Evolutionary conservation across 1,284 basidiomycete species (phyloP).

Genomic region (Boletellus deceptivus): DNA sequence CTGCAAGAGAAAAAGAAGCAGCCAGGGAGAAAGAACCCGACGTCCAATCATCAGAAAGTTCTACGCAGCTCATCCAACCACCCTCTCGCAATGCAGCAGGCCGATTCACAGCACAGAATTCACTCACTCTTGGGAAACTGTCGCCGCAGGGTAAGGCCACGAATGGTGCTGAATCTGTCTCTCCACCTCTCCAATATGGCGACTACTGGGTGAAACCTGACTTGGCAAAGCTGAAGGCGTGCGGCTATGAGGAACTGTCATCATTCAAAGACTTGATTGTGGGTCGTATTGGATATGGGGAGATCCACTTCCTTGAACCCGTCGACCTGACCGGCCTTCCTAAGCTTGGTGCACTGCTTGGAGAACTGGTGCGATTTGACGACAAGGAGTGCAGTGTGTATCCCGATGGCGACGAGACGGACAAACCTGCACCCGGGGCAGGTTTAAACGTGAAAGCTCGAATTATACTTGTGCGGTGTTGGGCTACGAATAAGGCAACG

Average conservation of each 20-base stretch:
- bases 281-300: constrained; percentile 87
- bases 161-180: constrained; percentile 32
- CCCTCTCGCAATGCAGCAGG: constrained; percentile 44
- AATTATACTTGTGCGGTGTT: constrained; percentile 82
- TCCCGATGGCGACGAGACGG: constrained; percentile 78
- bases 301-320: constrained; percentile 86
- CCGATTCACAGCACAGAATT: constrained; percentile 49
- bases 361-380: constrained; percentile 87
- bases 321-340: constrained; percentile 90
- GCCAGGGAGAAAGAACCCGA: constrained; percentile 61
- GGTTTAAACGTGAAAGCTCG: constrained; percentile 89
- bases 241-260: constrained; percentile 71
- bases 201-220: constrained; percentile 89
- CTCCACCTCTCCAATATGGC: constrained; percentile 60
- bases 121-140: constrained; percentile 31
- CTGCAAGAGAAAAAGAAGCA: constrained; percentile 69
- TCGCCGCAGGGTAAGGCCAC: constrained; percentile 11
- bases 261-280: constrained; percentile 77
- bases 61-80: constrained; percentile 35
- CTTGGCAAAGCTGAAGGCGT: constrained; percentile 65
- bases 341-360: constrained; percentile 80
- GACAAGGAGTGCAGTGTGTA: constrained; percentile 94
- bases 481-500: constrained; percentile 89
- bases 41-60: constrained; percentile 30
- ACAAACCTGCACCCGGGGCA: constrained; percentile 79